Conservation (phyloP, 371 early-diverging fungal genomes). For the Basidiobolus meristosporus region DNA sequence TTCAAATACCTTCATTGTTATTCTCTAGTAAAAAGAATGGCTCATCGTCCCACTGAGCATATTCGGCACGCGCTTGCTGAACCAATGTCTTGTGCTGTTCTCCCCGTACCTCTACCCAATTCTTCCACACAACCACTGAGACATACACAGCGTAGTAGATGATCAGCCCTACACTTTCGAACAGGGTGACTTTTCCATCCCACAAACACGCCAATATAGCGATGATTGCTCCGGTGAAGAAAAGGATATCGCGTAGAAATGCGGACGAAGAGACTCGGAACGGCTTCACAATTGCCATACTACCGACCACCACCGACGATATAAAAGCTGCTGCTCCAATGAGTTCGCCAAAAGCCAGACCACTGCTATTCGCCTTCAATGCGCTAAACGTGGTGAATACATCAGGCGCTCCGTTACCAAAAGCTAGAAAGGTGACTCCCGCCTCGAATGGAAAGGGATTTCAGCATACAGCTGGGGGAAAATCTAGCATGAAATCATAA, state of each 20-base stretch:
- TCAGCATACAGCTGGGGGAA: not conserved
- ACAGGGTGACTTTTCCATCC: slow-evolving; percentile 32
- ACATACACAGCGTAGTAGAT: slow-evolving; percentile 33
- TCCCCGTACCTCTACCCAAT: slow-evolving; percentile 16
- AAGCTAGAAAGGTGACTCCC: slow-evolving; percentile 68
- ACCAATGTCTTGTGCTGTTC: slow-evolving; percentile 1
- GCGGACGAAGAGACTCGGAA: slow-evolving; percentile 38
- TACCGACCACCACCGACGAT: slow-evolving; percentile 49
- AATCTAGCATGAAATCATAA: slow-evolving; percentile 1
- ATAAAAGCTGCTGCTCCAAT: slow-evolving; percentile 66
- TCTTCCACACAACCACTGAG: slow-evolving; percentile 27
- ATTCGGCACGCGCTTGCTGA: slow-evolving; percentile 13
- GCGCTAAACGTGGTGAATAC: slow-evolving; percentile 64
- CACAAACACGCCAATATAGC: slow-evolving; percentile 28
- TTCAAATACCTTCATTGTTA: too few species aligned
- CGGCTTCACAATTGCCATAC: slow-evolving; percentile 44
- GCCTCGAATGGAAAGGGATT: slow-evolving; percentile 16
- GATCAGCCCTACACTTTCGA: slow-evolving; percentile 29
- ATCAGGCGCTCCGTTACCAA: slow-evolving; percentile 78
- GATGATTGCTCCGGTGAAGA: slow-evolving; percentile 43
- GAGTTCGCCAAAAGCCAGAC: slow-evolving; percentile 61
- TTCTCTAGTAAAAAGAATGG: not conserved
- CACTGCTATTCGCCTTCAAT: slow-evolving; percentile 44
- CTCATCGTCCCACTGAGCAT: slow-evolving; percentile 5
- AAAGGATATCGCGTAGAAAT: slow-evolving; percentile 47